Base-by-base conservation (phyloP, 1,284 basidiomycete genomes). In the Moesziomyces sp. region DNA sequence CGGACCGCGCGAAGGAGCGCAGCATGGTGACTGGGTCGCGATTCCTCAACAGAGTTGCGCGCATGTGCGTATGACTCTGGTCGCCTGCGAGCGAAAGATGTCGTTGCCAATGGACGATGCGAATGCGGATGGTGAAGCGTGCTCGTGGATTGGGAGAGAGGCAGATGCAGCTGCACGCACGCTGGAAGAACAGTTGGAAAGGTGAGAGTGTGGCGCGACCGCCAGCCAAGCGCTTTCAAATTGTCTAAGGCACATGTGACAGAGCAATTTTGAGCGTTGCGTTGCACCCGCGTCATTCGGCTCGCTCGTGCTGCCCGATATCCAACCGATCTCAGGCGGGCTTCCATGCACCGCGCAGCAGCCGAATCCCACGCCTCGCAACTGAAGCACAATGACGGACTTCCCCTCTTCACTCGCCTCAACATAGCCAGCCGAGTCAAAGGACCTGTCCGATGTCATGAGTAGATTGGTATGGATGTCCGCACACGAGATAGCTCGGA, bases 11-110 rank as follows among this genome's bases (percentile, higher is more conserved):
- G 26, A 56, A 14, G 44, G 48, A 40, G 14, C 58, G 51, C 18
- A 58, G 19, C 16, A 61, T 44, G 23, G 54, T 47, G 51, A n/a
- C 38, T 49, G 52, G 52, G 56, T 40, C 52, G 42, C 57, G 59
- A 46, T 56, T 52, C 66, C 59, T 52, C 52, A 69, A 46, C 11
- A 59, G 10, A 30, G 60, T 34, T 40, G 56, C 24, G 49, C 52
- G 60, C 66, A 69, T 69, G 46, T 52, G 35, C 38, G 10, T 4
- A 5, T 18, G 23, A 30, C 30, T 43, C 14, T 5, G n/a, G 14
- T 35, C 19, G 7, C 30, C 24, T 46, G 46, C 24, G 8, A 30
- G 23, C 18, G 19, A 24, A 18, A 8, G 28, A 34, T 34, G 11
- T 34, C 30, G 30, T 34, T 34, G 30, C 30, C 30, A 34, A 34